These are phyloP conservation scores for Oidiodendron maius DNA, from an alignment of 495 filamentous ascomycete genomes.

Conservation along the genomic window DNA sequence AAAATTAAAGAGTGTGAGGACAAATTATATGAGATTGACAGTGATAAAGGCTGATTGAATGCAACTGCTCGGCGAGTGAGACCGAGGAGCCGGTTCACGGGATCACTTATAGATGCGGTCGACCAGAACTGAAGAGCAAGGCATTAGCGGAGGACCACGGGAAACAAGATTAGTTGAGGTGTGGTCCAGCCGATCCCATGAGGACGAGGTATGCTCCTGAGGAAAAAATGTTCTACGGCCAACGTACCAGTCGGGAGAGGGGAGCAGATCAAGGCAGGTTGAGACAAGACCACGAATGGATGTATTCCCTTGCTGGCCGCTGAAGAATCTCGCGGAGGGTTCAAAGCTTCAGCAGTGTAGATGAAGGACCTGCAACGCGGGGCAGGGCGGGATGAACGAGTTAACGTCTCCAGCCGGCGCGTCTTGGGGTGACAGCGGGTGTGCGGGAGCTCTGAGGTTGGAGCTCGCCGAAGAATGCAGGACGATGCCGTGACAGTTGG, in stretches of 20 bases:
- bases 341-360: slow-evolving; percentile 11
- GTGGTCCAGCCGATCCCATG: not conserved
- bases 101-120: not conserved
- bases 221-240: slow-evolving; percentile 8
- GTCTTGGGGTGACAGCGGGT: slow-evolving; percentile 10
- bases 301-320: slow-evolving; percentile 16
- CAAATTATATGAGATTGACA: slow-evolving; percentile 22
- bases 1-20: slow-evolving; percentile 21
- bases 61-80: not conserved
- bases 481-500: slow-evolving; percentile 19
- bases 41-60: slow-evolving; percentile 14
- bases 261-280: not conserved
- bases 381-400: slow-evolving; percentile 25
- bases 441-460: slow-evolving; percentile 13
- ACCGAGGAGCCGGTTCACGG: slow-evolving; percentile 9
- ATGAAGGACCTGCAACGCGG: slow-evolving; percentile 13
- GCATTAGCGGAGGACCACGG: too few species aligned
- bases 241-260: slow-evolving; percentile 20
- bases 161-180: too few species aligned
- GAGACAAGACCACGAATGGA: slow-evolving; percentile 1
- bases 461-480: slow-evolving; percentile 16
- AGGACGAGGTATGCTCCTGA: not conserved
- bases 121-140: not conserved
- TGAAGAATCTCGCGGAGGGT: slow-evolving; percentile 8
- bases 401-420: slow-evolving; percentile 27